phyloP scores from a whole-genome alignment of 106 monocot species.

The Gastrodia elata region DNA sequence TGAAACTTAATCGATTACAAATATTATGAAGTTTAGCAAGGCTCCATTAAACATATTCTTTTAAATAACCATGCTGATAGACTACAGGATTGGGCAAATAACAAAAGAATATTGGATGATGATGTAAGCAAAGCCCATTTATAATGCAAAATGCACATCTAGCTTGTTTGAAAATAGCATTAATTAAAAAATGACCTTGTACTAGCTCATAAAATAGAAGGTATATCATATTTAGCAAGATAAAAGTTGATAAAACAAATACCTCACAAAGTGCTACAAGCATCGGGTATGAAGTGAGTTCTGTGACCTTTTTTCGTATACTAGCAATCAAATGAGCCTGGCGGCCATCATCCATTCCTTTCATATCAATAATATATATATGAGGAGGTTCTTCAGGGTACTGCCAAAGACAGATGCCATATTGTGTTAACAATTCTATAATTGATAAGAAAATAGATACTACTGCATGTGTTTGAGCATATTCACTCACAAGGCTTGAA shows the following conservation, averaged over 20 bases:
- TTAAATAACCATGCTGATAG: neutral
- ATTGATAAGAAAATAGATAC: neutral
- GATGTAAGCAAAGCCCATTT: neutral
- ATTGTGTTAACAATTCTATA: neutral
- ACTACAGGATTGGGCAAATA: neutral
- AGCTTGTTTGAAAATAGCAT: neutral
- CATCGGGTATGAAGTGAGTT: slow-evolving; percentile 71
- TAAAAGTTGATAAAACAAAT: neutral
- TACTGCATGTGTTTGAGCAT: neutral
- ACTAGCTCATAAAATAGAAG: neutral
- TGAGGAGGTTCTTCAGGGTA: slow-evolving; percentile 65
- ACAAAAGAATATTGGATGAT: neutral
- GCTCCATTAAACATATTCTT: neutral
- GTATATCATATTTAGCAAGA: neutral
- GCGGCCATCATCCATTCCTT: slow-evolving; percentile 79
- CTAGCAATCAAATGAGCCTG: slow-evolving; percentile 30
- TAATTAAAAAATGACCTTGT: neutral
- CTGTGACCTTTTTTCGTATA: slow-evolving; percentile 48
- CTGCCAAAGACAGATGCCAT: slow-evolving; percentile 23
- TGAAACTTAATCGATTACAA: neutral
- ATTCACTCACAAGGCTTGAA: neutral
- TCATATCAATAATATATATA: slow-evolving; percentile 48
- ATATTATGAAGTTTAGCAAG: neutral
- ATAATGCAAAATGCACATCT: neutral
- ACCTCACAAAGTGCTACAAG: slow-evolving; percentile 85